Percentiles rank a stretch among this genome's conserved stretches.
Conservation (phyloP, 75 land plant genomes). For the Azolla pinnata region DNA sequence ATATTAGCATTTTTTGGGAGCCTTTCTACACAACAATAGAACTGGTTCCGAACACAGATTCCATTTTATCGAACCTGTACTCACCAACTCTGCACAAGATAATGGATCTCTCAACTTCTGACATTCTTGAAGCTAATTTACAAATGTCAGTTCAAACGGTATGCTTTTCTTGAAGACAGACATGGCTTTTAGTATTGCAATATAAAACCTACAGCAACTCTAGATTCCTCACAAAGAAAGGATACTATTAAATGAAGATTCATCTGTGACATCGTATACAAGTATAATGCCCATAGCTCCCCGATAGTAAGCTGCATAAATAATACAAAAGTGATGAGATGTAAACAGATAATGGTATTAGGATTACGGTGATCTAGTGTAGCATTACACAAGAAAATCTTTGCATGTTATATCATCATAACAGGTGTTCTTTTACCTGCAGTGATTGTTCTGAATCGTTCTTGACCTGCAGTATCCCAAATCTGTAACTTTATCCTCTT, state of each 20-base stretch:
- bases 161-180: too few relatives aligned
- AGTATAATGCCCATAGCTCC: constrained; percentile 23
- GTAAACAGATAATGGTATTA: background rate
- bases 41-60: too few relatives aligned
- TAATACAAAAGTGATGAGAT: background rate
- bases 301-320: constrained; percentile 15
- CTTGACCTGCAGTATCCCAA: constrained; percentile 88
- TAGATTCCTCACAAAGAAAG: too few relatives aligned
- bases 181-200: too few relatives aligned
- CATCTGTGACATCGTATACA: constrained; percentile 22
- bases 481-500: constrained; percentile 75
- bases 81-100: too few relatives aligned
- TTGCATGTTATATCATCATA: background rate
- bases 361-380: background rate
- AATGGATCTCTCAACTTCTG: too few relatives aligned
- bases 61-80: too few relatives aligned
- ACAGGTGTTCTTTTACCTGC: constrained; percentile 12
- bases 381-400: background rate
- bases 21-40: too few relatives aligned
- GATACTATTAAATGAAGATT: constrained; percentile 73
- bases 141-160: too few relatives aligned
- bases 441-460: constrained; percentile 37
- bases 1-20: too few relatives aligned
- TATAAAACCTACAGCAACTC: too few relatives aligned
- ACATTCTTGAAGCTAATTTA: too few relatives aligned